These are phyloP conservation scores for Sporothrix humicola DNA, from an alignment of 2,329 filamentous ascomycete species.

Conservation along the genomic window DNA sequence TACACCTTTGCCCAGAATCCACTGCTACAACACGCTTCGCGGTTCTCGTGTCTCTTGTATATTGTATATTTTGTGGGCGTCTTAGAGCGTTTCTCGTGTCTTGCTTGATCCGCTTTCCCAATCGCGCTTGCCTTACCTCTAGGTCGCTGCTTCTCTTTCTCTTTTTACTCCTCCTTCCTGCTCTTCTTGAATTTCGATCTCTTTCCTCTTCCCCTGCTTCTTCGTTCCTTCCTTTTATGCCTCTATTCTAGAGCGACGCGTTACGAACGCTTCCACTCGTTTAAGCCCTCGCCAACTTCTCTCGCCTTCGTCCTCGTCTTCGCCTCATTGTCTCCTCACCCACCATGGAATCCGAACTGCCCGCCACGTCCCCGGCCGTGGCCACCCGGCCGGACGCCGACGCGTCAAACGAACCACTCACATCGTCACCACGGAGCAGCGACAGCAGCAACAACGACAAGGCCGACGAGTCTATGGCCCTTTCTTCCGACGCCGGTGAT, in stretches of 20 bases:
- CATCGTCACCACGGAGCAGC: constrained; percentile 36
- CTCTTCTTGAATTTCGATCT: constrained; percentile 16
- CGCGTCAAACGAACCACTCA: constrained; percentile 32
- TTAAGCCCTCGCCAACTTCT: constrained; percentile 14
- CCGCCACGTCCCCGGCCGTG: constrained; percentile 30
- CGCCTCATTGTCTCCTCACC: background rate
- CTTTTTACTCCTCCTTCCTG: constrained; percentile 12
- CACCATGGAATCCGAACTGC: constrained; percentile 34
- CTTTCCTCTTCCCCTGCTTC: constrained; percentile 25
- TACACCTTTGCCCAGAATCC: constrained; percentile 17
- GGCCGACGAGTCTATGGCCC: constrained; percentile 33
- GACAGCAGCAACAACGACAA: constrained; percentile 31
- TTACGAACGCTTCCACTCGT: constrained; percentile 33
- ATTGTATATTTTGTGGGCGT: constrained; percentile 37
- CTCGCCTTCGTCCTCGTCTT: background rate
- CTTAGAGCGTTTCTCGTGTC: constrained; percentile 36
- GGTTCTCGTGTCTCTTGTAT: constrained; percentile 37
- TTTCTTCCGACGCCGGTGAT: constrained; percentile 36
- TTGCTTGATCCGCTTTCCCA: constrained; percentile 31
- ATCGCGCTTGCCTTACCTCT: constrained; percentile 31
- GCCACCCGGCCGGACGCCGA: constrained; percentile 13
- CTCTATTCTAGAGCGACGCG: constrained; percentile 29
- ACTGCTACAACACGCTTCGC: constrained; percentile 38
- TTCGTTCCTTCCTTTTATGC: constrained; percentile 31
- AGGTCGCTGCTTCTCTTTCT: constrained; percentile 14